Evolutionary conservation across 2,329 filamentous ascomycete species (phyloP), one percentile per base, ranked within the genome.

Genomic region (Piedraia hortae): DNA sequence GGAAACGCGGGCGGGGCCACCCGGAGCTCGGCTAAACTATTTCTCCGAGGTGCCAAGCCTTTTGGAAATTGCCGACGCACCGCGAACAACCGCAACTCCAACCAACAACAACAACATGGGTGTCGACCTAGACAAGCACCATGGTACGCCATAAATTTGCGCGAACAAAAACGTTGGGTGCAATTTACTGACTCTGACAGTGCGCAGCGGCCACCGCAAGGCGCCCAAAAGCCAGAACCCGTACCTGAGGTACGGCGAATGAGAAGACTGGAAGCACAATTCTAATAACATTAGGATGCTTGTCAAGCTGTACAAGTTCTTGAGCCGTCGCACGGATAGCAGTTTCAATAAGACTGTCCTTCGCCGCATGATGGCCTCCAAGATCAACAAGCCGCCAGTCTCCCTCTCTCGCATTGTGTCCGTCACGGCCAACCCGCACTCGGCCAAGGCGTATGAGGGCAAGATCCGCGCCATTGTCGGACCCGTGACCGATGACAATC

Each of bases 281-380:
- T n/a, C n/a, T n/a, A n/a, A n/a, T 16, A 15, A 16, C 10, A 16
- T 18, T 12, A 22, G 21, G 21, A 21, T 26, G 20, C 20, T 30
- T 12, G 15, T 26, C 18, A 24, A 26, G 21, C 25, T 18, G 12
- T 20, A 19, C 18, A 26, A 21, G 19, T 42, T 44, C 35, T 34
- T 42, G 25, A 27, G 35, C 34, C 39, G 40, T 57, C 80, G 85
- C 49, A 97, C 85, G 50, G 85, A 93, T 53, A 65, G 77, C 36
- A 65, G 64, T 58, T 97, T 97, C 74, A 97, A 97, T 73, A 88
- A 90, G 64, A 74, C 85, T 45, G 67, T 97, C 48, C 74, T 97
- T 45, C 78, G 82, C 52, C 75, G 85, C 46, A 72, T 97, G 31
- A 90, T 20, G 21, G 12, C 18, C 7, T 16, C 13, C 17, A 27